Evolutionary conservation across 139 green algal species (phyloP), one percentile per base, ranked within the genome.

Genomic region (Closterium sp.): DNA sequence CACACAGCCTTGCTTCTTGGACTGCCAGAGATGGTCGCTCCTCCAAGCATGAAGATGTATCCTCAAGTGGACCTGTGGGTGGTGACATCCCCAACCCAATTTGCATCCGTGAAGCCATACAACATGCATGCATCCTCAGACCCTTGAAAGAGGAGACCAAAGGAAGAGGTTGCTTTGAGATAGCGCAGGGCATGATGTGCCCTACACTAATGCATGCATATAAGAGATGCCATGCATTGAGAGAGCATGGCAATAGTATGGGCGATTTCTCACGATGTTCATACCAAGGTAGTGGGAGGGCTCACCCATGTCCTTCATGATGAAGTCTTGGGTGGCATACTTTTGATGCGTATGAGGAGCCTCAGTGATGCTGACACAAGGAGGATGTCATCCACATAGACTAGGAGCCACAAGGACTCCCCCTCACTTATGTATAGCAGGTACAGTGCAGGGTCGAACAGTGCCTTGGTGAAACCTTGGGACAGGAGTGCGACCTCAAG

Each of bases 101-200:
- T 64, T 55, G 32, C 86, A 89, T 92, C 36, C 30, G 28, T 38
- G 21, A 84, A 92, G n/a, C 34, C 76, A n/a, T 92, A 32, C 28
- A 88, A 4, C 28, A 69, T 69, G 43, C 43, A 25, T 69, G 43
- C 43, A 69, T 33, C 35, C 88, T 88, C 84, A 33, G 25, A 33
- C 31, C 88, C 88, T 69, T 69, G 43, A 34, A 89, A 86, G 31
- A 90, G 25, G 25, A 91, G 31, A 32, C 88, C 88, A 31, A 90
- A 34, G 30, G 31, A 31, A 33, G n/a, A 32, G 25, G 88, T 88
- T 34, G 32, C 83, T 32, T 90, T 34, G 30, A 91, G 88, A 76
- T 88, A 91, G 6, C 33, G 89, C 64, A 91, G 10, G 19, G 89
- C 88, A n/a, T 12, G 7, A 76, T 33, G 89, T 36, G 88, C 88